phyloP scores from a whole-genome alignment of 75 land plant species.

The Cryptomeria japonica region DNA sequence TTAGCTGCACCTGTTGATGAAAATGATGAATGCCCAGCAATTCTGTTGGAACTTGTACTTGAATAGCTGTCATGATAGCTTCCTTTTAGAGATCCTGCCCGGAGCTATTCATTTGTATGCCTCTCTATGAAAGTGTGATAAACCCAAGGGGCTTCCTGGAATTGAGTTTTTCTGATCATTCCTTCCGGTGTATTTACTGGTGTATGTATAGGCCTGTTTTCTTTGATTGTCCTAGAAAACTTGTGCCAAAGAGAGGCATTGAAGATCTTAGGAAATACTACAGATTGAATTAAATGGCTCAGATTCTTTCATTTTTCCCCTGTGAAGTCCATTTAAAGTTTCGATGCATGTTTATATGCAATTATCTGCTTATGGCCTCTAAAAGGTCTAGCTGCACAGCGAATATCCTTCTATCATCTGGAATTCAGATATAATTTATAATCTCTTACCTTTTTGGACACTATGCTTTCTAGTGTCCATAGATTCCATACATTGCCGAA shows the following conservation, averaged over 20 bases:
- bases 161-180: conserved; percentile 6
- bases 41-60: neutral
- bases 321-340: conserved; percentile 10
- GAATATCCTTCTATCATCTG: neutral
- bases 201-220: conserved; percentile 16
- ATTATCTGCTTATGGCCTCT: neutral
- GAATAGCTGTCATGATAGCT: neutral
- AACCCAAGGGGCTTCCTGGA: conserved; percentile 9
- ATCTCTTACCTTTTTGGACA: neutral
- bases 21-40: neutral
- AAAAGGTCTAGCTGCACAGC: neutral
- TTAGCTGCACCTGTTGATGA: neutral
- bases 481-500: neutral
- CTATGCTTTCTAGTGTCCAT: neutral
- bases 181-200: conserved; percentile 14
- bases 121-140: conserved; percentile 2
- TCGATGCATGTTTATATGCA: conserved; percentile 6
- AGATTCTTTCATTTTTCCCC: conserved; percentile 13
- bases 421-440: conserved; percentile 2
- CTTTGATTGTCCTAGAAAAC: conserved; percentile 12
- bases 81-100: neutral
- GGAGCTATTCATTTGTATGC: neutral
- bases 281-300: conserved; percentile 8
- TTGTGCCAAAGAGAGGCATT: conserved; percentile 14
- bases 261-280: conserved; percentile 9